Conservation (phyloP, 805 yeast species). For the Jamesozyma jinghongensis region DNA sequence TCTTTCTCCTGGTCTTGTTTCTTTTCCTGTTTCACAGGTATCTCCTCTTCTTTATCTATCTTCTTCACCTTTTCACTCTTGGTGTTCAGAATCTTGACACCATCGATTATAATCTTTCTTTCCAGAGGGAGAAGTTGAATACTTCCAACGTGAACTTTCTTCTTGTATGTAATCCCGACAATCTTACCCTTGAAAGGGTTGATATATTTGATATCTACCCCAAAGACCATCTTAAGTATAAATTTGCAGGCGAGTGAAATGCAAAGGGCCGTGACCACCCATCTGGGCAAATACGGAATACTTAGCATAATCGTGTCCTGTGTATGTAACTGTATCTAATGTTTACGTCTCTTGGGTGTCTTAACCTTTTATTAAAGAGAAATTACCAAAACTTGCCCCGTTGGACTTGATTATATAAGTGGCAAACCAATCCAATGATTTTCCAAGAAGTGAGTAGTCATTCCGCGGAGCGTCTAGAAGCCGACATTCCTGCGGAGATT, state of each 20-base stretch:
- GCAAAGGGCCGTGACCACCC: background rate
- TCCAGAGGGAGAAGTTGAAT: conserved; percentile 15
- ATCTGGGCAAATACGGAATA: background rate
- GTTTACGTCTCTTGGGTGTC: too few relatives aligned
- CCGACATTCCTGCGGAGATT: too few relatives aligned
- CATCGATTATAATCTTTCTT: conserved; percentile 10
- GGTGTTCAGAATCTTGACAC: conserved; percentile 1
- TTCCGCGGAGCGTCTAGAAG: too few relatives aligned
- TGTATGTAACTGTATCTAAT: too few relatives aligned
- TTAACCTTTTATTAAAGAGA: too few relatives aligned
- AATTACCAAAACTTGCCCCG: too few relatives aligned
- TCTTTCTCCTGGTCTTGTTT: background rate
- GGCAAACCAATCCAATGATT: too few relatives aligned
- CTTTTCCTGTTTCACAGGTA: background rate
- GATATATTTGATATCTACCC: conserved; percentile 12
- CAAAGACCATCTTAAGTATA: conserved; percentile 3
- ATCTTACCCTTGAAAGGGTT: conserved; percentile 18
- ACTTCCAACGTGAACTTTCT: conserved; percentile 9
- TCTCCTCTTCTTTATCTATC: background rate
- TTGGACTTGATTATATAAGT: too few relatives aligned
- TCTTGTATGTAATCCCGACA: conserved; percentile 8
- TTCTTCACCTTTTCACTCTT: background rate
- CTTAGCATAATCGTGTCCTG: too few relatives aligned
- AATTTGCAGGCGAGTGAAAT: background rate
- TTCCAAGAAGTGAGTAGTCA: too few relatives aligned